Evolutionary conservation across 2,329 filamentous ascomycete species (phyloP).

Genomic region (Penicillium sp.): DNA sequence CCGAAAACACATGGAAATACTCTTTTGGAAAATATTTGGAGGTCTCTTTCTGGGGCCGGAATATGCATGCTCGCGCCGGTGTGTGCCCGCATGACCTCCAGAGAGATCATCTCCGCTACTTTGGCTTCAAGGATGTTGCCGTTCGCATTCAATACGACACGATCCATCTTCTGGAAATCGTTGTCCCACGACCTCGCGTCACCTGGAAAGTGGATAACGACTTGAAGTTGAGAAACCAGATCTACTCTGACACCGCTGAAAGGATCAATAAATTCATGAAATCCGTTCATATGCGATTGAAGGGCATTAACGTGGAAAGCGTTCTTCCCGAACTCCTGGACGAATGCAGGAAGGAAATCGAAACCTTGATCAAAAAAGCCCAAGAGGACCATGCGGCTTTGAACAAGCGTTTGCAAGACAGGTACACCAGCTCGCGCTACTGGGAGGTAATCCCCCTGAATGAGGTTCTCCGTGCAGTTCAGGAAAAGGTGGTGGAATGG

Average conservation of each 20-base stretch:
- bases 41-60: constrained; percentile 90
- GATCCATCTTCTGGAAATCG: constrained; percentile 89
- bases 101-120: constrained; percentile 88
- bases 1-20: constrained; percentile 93
- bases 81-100: constrained; percentile 91
- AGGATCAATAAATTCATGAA: constrained; percentile 83
- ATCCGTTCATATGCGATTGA: constrained; percentile 80
- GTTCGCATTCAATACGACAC: constrained; percentile 90
- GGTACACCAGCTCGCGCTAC: constrained; percentile 91
- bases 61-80: constrained; percentile 71
- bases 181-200: constrained; percentile 84
- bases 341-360: constrained; percentile 78
- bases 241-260: constrained; percentile 78
- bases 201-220: constrained; percentile 99
- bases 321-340: constrained; percentile 86
- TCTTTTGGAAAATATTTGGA: constrained; percentile 99
- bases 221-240: constrained; percentile 86
- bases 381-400: constrained; percentile 79
- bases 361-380: constrained; percentile 72
- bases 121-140: constrained; percentile 81
- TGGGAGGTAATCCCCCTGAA: constrained; percentile 97
- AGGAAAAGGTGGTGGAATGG: constrained; percentile 93
- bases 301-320: constrained; percentile 87
- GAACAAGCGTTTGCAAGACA: constrained; percentile 77
- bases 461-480: constrained; percentile 80